Conservation (phyloP, 805 yeast species). For the Maudiozyma bulderi region DNA sequence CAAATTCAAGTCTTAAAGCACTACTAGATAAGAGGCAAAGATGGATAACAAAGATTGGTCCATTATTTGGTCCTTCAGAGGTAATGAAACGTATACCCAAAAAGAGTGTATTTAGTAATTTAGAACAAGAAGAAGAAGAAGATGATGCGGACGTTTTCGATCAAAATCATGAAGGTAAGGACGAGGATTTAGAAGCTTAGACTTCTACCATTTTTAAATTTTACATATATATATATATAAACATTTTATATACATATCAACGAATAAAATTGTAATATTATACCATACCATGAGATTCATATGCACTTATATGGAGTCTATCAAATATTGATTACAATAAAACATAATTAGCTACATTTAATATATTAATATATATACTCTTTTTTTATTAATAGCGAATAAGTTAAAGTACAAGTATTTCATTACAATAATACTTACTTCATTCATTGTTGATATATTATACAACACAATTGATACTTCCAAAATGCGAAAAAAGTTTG, state of each 20-base stretch:
- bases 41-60: conserved; percentile 88
- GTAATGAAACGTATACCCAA: conserved; percentile 70
- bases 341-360: neutral
- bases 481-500: neutral
- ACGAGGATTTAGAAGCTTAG: conserved; percentile 18
- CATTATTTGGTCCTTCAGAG: conserved; percentile 58
- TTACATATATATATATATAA: no score
- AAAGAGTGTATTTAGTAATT: conserved; percentile 42
- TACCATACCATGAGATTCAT: neutral
- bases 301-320: neutral
- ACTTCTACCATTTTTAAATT: neutral
- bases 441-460: no score
- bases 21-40: conserved; percentile 75
- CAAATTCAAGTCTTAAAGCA: conserved; percentile 68
- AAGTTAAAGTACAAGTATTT: neutral
- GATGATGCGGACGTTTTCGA: conserved; percentile 20
- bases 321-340: neutral
- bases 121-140: conserved; percentile 30
- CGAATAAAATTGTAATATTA: no score
- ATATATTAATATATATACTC: neutral
- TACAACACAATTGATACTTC: no score
- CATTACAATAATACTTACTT: neutral
- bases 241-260: no score
- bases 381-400: neutral
- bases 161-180: conserved; percentile 20